A percentile compares a stretch with the other conserved stretches of the same genome.
Evolutionary conservation across 2,329 filamentous ascomycete species (phyloP).

Genomic region (Aspergillus terreus): DNA sequence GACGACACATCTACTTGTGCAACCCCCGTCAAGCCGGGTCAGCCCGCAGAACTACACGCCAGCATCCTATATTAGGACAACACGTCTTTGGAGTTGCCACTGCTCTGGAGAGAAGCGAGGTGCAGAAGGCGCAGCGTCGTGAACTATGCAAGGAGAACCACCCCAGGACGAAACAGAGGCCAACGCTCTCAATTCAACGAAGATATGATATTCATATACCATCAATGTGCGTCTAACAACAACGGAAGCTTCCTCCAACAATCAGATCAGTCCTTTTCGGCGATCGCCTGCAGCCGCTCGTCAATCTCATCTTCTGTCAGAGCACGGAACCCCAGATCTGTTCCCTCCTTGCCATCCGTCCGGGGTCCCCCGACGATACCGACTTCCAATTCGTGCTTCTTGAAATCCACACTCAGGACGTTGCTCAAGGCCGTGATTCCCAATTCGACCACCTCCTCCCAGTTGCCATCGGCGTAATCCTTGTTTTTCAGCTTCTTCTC

Average conservation of each 20-base stretch:
- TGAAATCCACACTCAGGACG: conserved; percentile 97
- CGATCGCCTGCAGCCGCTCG: conserved; percentile 94
- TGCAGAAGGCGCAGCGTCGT: not conserved
- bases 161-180: not conserved
- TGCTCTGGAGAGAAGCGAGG: not conserved
- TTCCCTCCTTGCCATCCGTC: conserved; percentile 77
- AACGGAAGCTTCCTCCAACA: conserved; percentile 14
- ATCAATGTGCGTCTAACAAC: conserved; percentile 17
- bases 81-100: conserved; percentile 1
- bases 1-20: not conserved
- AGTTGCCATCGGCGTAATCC: conserved; percentile 83
- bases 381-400: conserved; percentile 98
- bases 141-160: not conserved
- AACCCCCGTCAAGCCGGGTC: not conserved
- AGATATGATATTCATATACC: conserved; percentile 17
- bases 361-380: conserved; percentile 90
- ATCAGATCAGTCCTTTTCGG: conserved; percentile 82
- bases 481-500: conserved; percentile 99
- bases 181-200: not conserved
- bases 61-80: not conserved
- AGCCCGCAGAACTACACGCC: not conserved
- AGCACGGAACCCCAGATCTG: conserved; percentile 74
- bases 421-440: conserved; percentile 94
- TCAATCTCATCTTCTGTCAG: conserved; percentile 98
- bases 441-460: conserved; percentile 97